These are phyloP conservation scores for Colletotrichum tropicicola DNA, from an alignment of 2,329 filamentous ascomycete genomes.

Conservation along the genomic window DNA sequence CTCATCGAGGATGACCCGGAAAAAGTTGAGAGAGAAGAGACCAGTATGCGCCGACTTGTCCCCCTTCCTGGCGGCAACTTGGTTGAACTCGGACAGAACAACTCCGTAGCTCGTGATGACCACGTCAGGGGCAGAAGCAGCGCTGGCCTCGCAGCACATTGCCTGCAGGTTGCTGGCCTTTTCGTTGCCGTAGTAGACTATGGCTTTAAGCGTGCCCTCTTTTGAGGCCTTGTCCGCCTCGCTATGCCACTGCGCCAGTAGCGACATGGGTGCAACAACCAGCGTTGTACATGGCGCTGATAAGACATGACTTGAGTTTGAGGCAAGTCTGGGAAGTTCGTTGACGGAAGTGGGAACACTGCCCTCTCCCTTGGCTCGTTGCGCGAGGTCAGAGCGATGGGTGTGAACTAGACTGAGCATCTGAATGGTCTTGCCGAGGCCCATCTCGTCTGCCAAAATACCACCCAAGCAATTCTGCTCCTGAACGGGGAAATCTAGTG, in stretches of 20 bases:
- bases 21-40: slow-evolving; percentile 92
- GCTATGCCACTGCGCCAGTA: slow-evolving; percentile 96
- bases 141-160: slow-evolving; percentile 80
- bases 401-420: slow-evolving; percentile 95
- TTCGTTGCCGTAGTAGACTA: slow-evolving; percentile 93
- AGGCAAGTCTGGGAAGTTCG: slow-evolving; percentile 69
- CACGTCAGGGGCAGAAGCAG: slow-evolving; percentile 81
- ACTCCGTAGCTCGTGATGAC: slow-evolving; percentile 96
- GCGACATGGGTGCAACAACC: slow-evolving; percentile 95
- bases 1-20: slow-evolving; percentile 94
- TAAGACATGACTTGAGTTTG: slow-evolving; percentile 64
- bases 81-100: slow-evolving; percentile 87
- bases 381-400: slow-evolving; percentile 70
- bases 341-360: slow-evolving; percentile 57
- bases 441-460: slow-evolving; percentile 97
- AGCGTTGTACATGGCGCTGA: slow-evolving; percentile 88
- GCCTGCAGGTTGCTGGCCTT: slow-evolving; percentile 82
- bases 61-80: slow-evolving; percentile 73
- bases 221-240: slow-evolving; percentile 92
- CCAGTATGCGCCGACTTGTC: slow-evolving; percentile 73
- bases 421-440: slow-evolving; percentile 96
- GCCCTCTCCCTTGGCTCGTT: slow-evolving; percentile 43
- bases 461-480: slow-evolving; percentile 95
- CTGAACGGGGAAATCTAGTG: slow-evolving; percentile 89
- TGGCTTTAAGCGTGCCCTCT: slow-evolving; percentile 80